Conservation (phyloP, 2,329 filamentous ascomycete species). For the Scytalidium lignicola region DNA sequence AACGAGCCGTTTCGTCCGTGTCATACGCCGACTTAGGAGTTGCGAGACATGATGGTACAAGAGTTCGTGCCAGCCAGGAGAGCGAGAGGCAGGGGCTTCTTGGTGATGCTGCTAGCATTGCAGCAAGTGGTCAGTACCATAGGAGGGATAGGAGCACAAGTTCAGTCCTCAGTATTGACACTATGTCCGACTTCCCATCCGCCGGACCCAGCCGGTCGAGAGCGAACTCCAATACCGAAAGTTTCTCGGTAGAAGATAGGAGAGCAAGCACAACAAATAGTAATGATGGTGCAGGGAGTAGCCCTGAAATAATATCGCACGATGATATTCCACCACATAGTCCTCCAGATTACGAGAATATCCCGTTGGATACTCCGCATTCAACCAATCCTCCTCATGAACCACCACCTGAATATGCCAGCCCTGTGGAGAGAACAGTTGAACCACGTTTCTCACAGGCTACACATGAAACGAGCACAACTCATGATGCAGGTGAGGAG, state of each 20-base stretch:
- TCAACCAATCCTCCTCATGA: conserved; percentile 9
- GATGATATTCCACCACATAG: conserved; percentile 22
- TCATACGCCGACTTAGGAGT: conserved; percentile 73
- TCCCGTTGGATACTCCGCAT: conserved; percentile 20
- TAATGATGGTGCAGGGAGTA: conserved; percentile 22
- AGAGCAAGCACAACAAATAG: conserved; percentile 12
- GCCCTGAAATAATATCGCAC: conserved; percentile 24
- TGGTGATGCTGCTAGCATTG: conserved; percentile 56
- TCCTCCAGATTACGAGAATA: conserved; percentile 27
- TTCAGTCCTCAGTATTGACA: conserved; percentile 50
- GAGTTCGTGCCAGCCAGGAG: conserved; percentile 67
- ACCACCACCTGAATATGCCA: conserved; percentile 25
- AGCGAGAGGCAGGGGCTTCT: conserved; percentile 68
- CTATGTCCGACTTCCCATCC: conserved; percentile 36
- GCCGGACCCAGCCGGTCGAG: conserved; percentile 34
- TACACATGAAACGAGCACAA: no score
- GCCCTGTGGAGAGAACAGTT: conserved; percentile 16
- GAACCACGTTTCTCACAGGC: conserved; percentile 3
- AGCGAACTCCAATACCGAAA: conserved; percentile 38
- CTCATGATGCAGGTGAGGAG: background rate
- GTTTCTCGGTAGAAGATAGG: conserved; percentile 20
- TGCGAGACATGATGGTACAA: conserved; percentile 70
- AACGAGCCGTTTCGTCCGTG: conserved; percentile 67
- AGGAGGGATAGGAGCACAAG: conserved; percentile 44
- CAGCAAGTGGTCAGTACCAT: conserved; percentile 34